A percentile compares a stretch with the other conserved stretches of the same genome.
These are phyloP conservation scores for Sporothrix sp. DNA, from an alignment of 2,329 filamentous ascomycete genomes.

Conservation along the genomic window DNA sequence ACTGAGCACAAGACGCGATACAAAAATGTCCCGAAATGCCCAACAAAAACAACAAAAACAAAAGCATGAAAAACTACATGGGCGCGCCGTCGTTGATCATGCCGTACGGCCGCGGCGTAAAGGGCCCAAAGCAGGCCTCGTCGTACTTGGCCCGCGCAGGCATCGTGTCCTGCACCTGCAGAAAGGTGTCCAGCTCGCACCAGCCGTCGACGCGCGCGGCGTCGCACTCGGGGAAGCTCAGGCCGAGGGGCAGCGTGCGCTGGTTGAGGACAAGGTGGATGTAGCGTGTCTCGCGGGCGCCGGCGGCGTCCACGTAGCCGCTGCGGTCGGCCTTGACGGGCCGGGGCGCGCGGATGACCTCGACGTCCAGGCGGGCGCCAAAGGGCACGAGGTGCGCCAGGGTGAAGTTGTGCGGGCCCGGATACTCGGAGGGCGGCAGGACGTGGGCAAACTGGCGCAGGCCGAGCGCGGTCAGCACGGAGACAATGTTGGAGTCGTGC, in stretches of 20 bases:
- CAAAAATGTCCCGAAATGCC: too few relatives aligned
- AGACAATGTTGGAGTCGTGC: slow-evolving; percentile 66
- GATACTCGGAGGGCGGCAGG: slow-evolving; percentile 46
- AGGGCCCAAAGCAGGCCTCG: slow-evolving; percentile 56
- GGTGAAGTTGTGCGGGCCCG: slow-evolving; percentile 51
- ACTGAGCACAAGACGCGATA: too few relatives aligned
- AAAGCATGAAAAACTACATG: slow-evolving; percentile 4
- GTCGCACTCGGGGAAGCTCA: slow-evolving; percentile 56
- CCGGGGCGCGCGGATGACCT: slow-evolving; percentile 58
- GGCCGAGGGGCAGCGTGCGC: slow-evolving; percentile 58
- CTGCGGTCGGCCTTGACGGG: slow-evolving; percentile 48
- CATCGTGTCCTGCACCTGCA: slow-evolving; percentile 52
- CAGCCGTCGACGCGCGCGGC: slow-evolving; percentile 57
- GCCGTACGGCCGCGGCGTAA: slow-evolving; percentile 37
- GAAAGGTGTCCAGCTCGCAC: slow-evolving; percentile 63
- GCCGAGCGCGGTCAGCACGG: slow-evolving; percentile 62
- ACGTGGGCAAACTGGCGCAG: slow-evolving; percentile 56
- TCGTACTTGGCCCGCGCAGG: slow-evolving; percentile 50
- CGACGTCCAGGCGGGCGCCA: slow-evolving; percentile 62
- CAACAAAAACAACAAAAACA: background rate
- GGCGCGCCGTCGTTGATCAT: slow-evolving; percentile 41
- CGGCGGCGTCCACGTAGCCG: slow-evolving; percentile 34
- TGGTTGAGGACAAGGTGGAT: slow-evolving; percentile 68
- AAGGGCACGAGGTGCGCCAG: slow-evolving; percentile 62
- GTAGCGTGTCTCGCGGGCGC: slow-evolving; percentile 52